These are phyloP conservation scores for Dactylellina leptospora DNA, from an alignment of 2,329 filamentous ascomycete genomes.

Conservation along the genomic window DNA sequence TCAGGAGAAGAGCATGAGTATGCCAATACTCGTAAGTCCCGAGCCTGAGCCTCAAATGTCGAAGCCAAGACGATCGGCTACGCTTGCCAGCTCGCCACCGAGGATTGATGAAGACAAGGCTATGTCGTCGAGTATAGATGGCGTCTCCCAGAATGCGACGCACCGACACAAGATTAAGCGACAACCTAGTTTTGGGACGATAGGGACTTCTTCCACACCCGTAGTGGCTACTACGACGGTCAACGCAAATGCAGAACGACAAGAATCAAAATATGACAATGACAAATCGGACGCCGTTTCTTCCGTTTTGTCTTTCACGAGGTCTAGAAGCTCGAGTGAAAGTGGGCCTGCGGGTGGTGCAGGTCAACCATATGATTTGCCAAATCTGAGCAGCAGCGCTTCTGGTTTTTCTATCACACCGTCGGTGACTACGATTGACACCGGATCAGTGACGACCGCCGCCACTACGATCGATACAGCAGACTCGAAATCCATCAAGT, in stretches of 20 bases:
- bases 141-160: conserved; percentile 43
- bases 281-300: conserved; percentile 47
- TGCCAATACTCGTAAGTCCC: conserved; percentile 59
- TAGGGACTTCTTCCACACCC: conserved; percentile 21
- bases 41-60: conserved; percentile 54
- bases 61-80: conserved; percentile 24
- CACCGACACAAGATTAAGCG: conserved; percentile 38
- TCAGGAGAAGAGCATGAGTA: conserved; percentile 59
- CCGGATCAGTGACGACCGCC: conserved; percentile 19
- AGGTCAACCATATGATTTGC: conserved; percentile 37
- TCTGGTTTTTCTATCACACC: conserved; percentile 27
- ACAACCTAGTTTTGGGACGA: conserved; percentile 28
- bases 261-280: conserved; percentile 47
- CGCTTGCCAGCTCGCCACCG: conserved; percentile 16
- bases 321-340: conserved; percentile 44
- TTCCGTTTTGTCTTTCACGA: conserved; percentile 41
- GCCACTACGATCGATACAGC: conserved; percentile 18
- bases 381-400: conserved; percentile 7
- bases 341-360: conserved; percentile 19
- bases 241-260: conserved; percentile 42
- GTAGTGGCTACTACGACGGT: conserved; percentile 39
- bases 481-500: conserved; percentile 23
- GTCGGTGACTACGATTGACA: conserved; percentile 37
- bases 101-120: conserved; percentile 43
- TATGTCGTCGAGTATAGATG: conserved; percentile 36